These are phyloP conservation scores for Neoboletus brunneissimus DNA, from an alignment of 768 basidiomycete species.

Conservation along the genomic window DNA sequence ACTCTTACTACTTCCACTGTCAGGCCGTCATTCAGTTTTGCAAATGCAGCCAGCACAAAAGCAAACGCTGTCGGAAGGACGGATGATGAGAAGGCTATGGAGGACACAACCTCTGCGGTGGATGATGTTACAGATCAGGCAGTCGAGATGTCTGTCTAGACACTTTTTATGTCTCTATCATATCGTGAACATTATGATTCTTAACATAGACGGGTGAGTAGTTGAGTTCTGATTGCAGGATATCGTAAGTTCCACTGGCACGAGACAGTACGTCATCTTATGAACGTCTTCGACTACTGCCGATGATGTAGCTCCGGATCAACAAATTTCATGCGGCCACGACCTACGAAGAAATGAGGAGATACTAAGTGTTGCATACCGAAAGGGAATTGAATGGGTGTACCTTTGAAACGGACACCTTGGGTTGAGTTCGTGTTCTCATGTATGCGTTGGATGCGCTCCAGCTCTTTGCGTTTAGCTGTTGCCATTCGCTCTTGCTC, in stretches of 20 bases:
- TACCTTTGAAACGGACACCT: conserved; percentile 68
- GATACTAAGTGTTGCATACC: not conserved
- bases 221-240: not conserved
- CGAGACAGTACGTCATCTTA: not conserved
- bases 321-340: conserved; percentile 65
- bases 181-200: conserved; percentile 6
- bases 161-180: conserved; percentile 16
- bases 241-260: not conserved
- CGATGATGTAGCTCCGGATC: conserved; percentile 51
- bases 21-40: conserved; percentile 77
- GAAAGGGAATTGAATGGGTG: not conserved
- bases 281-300: conserved; percentile 11
- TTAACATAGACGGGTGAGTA: not conserved
- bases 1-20: conserved; percentile 44
- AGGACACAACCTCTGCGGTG: not conserved
- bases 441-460: conserved; percentile 42
- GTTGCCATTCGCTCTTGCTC: conserved; percentile 57
- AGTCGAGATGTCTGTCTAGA: conserved; percentile 17
- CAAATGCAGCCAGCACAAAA: conserved; percentile 59
- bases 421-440: conserved; percentile 33
- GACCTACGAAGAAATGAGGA: conserved; percentile 36
- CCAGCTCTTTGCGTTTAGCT: conserved; percentile 46
- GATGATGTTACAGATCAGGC: conserved; percentile 17
- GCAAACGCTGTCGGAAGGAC: conserved; percentile 12
- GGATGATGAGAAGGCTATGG: conserved; percentile 16